These are phyloP conservation scores for Ceratocystis cubensis DNA, from an alignment of 2,329 filamentous ascomycete species.

Conservation along the genomic window DNA sequence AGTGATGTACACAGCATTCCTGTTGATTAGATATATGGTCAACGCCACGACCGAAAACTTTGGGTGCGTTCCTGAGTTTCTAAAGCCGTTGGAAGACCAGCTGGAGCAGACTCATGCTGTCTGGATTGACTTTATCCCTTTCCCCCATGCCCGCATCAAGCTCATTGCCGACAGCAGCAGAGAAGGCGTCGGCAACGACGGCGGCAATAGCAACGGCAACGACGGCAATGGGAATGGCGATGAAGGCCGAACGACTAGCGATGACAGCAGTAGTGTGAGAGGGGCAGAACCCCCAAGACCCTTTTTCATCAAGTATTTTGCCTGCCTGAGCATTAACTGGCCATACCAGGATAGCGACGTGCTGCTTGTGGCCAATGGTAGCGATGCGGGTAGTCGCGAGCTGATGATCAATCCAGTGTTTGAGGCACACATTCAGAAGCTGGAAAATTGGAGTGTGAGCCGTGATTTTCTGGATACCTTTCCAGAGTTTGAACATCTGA, in stretches of 20 bases:
- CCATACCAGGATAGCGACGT: constrained; percentile 63
- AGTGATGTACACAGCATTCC: constrained; percentile 75
- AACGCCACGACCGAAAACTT: constrained; percentile 68
- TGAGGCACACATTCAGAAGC: constrained; percentile 60
- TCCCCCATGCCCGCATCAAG: constrained; percentile 61
- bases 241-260: background rate
- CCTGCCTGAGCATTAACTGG: constrained; percentile 69
- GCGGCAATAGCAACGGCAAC: too few relatives aligned
- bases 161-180: constrained; percentile 33
- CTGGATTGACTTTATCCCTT: constrained; percentile 76
- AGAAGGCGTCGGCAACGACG: background rate
- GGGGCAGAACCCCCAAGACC: background rate
- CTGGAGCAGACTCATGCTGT: constrained; percentile 55
- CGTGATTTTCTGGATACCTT: constrained; percentile 53
- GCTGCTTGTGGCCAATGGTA: constrained; percentile 45
- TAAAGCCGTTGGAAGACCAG: constrained; percentile 54
- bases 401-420: constrained; percentile 77
- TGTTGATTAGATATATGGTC: constrained; percentile 76
- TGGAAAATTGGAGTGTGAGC: constrained; percentile 74
- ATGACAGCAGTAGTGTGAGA: background rate
- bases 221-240: constrained; percentile 25
- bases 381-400: constrained; percentile 33
- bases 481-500: constrained; percentile 32
- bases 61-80: constrained; percentile 61
- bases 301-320: constrained; percentile 74